Evolutionary conservation across 768 basidiomycete genomes (phyloP), one percentile per base, ranked within the genome.

Genomic region (Roridomyces roridus): DNA sequence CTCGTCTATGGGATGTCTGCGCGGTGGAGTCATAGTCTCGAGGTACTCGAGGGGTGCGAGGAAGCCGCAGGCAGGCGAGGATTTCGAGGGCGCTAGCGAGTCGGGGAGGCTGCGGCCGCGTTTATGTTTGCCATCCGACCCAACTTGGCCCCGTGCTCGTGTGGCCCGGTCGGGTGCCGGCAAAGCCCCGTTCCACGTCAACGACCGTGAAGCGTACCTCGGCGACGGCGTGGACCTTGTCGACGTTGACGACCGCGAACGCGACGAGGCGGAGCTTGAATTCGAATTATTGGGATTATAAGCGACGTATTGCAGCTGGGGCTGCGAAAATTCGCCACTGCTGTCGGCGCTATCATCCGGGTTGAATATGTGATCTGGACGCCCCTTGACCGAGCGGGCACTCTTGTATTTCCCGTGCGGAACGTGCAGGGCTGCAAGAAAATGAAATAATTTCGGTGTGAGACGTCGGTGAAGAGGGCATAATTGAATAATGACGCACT

Each of bases 1-100:
- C 61, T 82, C 81, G 60, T 91, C 89, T 47, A 87, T 75, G 1
- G 88, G 87, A 62, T 90, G 85, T 49, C 89, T 82, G 65, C 85
- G 83, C 41, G 80, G 81, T 26, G 85, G 85, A 15, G 87, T 79
- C 35, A 83, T 77, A 41, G 81, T 82, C 68, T 88, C 81, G 40
- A 89, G 79, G 69, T 88, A 90, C n/a, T 83, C 77, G 7, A 91
- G 76, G 21, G 89, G 89, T 15, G 87, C 87, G 24, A 91, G 82
- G 43, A 37, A 41, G 24, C 34, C 55, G 17, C 28, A 12, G 1
- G 45, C 52, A 8, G 54, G 2, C 31, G 31, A 10, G 3, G 31
- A 34, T 3, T 8, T 34, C 15, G 7, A 34, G 10, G 31, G 31
- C 11, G 31, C 31, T 15, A 34, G 31, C 31, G 31, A 21, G 25